Evolutionary conservation across 306 rosid species (phyloP).

Genomic region (Castanea crenata): DNA sequence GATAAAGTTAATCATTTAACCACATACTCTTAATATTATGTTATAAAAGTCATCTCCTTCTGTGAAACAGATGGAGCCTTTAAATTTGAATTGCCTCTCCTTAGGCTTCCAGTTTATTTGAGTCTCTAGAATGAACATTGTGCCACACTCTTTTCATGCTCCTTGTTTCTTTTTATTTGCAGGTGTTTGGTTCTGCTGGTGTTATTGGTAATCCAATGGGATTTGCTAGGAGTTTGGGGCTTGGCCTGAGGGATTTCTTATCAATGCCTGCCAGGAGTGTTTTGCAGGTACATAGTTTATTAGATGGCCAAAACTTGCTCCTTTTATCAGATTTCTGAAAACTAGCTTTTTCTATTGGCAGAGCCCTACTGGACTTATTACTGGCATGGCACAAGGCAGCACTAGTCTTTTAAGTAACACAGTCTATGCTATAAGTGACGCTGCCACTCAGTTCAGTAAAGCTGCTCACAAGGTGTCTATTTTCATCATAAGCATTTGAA

Average conservation of each 20-base stretch:
- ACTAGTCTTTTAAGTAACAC: slow-evolving; percentile 89
- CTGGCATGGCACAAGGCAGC: slow-evolving; percentile 94
- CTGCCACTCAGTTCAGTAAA: slow-evolving; percentile 93
- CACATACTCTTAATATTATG: no score
- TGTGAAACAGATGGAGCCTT: neutral
- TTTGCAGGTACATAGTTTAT: slow-evolving; percentile 53
- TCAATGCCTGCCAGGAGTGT: slow-evolving; percentile 84
- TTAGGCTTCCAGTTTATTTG: neutral
- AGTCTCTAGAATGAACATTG: neutral
- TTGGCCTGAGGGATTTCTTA: slow-evolving; percentile 84
- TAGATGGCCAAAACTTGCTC: neutral
- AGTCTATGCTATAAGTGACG: slow-evolving; percentile 89
- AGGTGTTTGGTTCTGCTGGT: slow-evolving; percentile 98
- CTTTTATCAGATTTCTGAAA: slow-evolving; percentile 1
- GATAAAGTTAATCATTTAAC: no score
- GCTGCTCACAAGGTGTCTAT: slow-evolving; percentile 86
- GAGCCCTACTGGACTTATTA: slow-evolving; percentile 89
- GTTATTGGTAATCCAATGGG: slow-evolving; percentile 98
- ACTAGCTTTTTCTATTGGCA: slow-evolving; percentile 32
- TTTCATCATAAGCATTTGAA: slow-evolving; percentile 12
- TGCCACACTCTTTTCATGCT: slow-evolving; percentile 6
- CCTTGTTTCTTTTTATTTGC: slow-evolving; percentile 28
- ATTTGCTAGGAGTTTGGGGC: slow-evolving; percentile 89
- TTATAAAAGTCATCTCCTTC: no score
- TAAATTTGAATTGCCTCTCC: neutral